Evolutionary conservation across 2,329 filamentous ascomycete genomes (phyloP), one percentile per base, ranked within the genome.

Genomic region (Scortechinia acanthostroma): DNA sequence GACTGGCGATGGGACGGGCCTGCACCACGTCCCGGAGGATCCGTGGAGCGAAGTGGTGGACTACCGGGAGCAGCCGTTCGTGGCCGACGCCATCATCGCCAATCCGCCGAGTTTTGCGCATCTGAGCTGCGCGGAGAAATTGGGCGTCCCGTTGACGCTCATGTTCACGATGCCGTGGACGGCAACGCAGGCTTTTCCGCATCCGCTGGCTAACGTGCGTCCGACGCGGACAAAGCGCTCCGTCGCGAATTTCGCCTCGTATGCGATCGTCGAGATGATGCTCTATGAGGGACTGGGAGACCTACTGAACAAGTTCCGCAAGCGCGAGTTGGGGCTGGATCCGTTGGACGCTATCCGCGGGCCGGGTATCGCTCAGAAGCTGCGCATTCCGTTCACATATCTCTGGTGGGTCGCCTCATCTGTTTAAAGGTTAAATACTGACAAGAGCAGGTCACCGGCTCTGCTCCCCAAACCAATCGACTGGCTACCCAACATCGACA

Each of bases 221-320:
- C 80, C 80, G 1, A 80, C 83, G 1, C 88, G 89, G 52, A 84
- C 85, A 1, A 88, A 93, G 53, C 72, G 79, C 3, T 77, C 77
- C n/a, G 74, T 88, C 47, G 85, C 87, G 1, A 95, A 93, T 53
- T 91, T 88, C 56, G 73, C 94, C 46, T 87, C 85, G 0, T 95
- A 95, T 55, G 81, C 84, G 0, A 69, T 95, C 17, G 86, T 95
- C 2, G 90, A 95, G 52, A 88, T 94, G 77, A 80, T 95, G 73
- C 91, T 90, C 10, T 95, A 89, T 89, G 89, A 95, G 63, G 90
- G 89, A 0, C 67, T 95, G 3, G 91, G 91, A 28, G 91, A 96
- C 61, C 71, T 96, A 4, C 91, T 96, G 58, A 96, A 97, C 57
- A 76, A 82, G 10, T 96, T 95, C 56, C 75, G 91, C 44, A 81